These are phyloP conservation scores for Tilletia walkeri DNA, from an alignment of 1,284 basidiomycete species.

Conservation along the genomic window DNA sequence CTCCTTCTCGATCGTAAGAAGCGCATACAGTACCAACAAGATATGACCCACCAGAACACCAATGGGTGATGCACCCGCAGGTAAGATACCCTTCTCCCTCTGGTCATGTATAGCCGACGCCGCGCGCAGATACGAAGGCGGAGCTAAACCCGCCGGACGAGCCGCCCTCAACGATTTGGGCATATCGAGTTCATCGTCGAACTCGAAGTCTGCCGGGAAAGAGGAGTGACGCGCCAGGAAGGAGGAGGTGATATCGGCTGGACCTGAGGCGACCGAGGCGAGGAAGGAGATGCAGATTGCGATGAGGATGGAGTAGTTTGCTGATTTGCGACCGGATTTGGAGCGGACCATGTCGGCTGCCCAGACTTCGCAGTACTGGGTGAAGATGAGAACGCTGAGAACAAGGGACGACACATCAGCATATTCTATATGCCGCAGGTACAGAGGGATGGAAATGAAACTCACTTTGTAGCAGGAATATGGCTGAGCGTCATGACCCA, in stretches of 20 bases:
- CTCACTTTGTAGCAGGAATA: slow-evolving; percentile 38
- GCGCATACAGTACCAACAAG: slow-evolving; percentile 39
- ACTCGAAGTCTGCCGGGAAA: slow-evolving; percentile 17
- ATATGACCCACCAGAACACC: slow-evolving; percentile 39
- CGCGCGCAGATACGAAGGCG: slow-evolving; percentile 25
- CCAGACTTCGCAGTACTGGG: slow-evolving; percentile 54
- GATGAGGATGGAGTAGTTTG: slow-evolving; percentile 41
- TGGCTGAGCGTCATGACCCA: slow-evolving; percentile 50
- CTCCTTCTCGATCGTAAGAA: slow-evolving; percentile 47
- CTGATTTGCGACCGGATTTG: slow-evolving; percentile 32
- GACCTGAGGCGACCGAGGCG: slow-evolving; percentile 28
- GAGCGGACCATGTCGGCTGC: slow-evolving; percentile 40
- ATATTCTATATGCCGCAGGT: neutral
- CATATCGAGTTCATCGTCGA: slow-evolving; percentile 27
- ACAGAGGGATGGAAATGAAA: neutral
- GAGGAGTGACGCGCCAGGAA: slow-evolving; percentile 15
- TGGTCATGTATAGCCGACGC: slow-evolving; percentile 27
- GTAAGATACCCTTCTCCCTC: neutral
- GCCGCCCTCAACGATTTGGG: slow-evolving; percentile 33
- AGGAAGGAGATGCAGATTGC: slow-evolving; percentile 41
- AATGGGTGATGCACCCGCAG: slow-evolving; percentile 32
- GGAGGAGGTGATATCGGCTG: slow-evolving; percentile 18
- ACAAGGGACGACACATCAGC: neutral
- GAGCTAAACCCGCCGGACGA: slow-evolving; percentile 35
- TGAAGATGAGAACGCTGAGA: slow-evolving; percentile 47